These are phyloP conservation scores for Canna indica DNA, from an alignment of 176 grass and related monocot genomes.

Conservation along the genomic window DNA sequence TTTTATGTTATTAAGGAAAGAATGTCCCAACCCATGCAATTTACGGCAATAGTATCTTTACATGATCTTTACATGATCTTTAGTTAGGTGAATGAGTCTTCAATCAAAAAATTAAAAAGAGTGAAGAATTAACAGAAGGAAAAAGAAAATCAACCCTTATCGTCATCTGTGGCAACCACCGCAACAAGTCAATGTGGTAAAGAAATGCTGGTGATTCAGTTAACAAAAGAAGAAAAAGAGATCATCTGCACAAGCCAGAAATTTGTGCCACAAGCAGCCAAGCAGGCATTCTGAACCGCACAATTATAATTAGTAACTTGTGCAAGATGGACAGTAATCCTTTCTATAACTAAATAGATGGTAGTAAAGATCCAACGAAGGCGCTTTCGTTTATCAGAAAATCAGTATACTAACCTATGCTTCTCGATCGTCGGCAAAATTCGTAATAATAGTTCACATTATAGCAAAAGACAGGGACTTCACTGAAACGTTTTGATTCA, in stretches of 20 bases:
- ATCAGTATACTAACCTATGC: not conserved
- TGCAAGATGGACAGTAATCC: not conserved
- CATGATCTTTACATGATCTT: too few species aligned
- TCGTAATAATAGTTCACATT: not conserved
- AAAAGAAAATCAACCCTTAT: not conserved
- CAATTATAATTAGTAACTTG: not conserved
- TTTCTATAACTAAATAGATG: not conserved
- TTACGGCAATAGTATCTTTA: too few species aligned
- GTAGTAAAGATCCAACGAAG: not conserved
- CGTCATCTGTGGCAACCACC: not conserved
- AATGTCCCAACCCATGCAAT: not conserved
- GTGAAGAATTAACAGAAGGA: not conserved
- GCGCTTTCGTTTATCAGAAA: not conserved
- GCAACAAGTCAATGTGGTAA: not conserved
- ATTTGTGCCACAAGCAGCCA: not conserved
- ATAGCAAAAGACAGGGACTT: not conserved
- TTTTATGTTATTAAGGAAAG: not conserved
- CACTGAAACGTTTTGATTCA: not conserved
- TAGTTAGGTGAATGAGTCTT: not conserved
- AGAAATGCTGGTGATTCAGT: not conserved
- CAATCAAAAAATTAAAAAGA: not conserved
- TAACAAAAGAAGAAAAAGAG: not conserved
- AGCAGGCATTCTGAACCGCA: not conserved
- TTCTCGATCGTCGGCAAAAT: not conserved
- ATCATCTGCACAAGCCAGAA: not conserved